These are phyloP conservation scores for Vachellia pachyceras DNA, from an alignment of 306 rosid species.

Conservation along the genomic window DNA sequence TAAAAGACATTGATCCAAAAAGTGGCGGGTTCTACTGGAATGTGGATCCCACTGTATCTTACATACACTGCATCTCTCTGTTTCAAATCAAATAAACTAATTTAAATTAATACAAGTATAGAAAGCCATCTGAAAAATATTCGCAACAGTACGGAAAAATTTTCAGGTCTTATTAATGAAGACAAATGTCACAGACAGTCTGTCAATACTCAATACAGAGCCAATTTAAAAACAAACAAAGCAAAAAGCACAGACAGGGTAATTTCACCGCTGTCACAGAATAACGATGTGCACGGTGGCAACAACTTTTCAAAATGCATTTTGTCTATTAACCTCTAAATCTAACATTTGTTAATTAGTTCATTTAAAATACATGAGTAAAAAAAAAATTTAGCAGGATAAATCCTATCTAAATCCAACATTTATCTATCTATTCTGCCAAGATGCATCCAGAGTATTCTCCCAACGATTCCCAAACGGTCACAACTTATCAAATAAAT, in stretches of 20 bases:
- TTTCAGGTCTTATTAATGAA: not conserved
- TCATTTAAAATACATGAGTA: too few relatives aligned
- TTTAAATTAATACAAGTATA: not conserved
- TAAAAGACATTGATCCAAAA: not conserved
- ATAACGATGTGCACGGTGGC: too few relatives aligned
- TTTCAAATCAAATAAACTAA: not conserved
- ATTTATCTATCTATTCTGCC: too few relatives aligned
- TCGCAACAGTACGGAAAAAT: not conserved
- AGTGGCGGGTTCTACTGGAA: not conserved
- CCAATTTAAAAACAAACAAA: not conserved
- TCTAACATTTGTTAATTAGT: too few relatives aligned
- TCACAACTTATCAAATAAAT: not conserved
- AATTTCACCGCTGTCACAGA: not conserved
- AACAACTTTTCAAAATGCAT: too few relatives aligned
- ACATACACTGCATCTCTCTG: not conserved
- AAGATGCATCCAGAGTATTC: too few relatives aligned
- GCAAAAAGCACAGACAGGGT: not conserved
- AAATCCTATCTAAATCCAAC: too few relatives aligned
- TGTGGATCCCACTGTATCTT: not conserved
- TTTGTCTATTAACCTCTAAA: too few relatives aligned
- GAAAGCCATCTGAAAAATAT: not conserved
- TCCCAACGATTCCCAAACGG: too few relatives aligned
- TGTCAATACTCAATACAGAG: not conserved
- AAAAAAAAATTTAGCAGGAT: too few relatives aligned
- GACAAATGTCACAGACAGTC: not conserved